Percentiles rank a stretch among this genome's conserved stretches.
phyloP scores from a whole-genome alignment of 768 basidiomycete species.

The Trametes meyenii region DNA sequence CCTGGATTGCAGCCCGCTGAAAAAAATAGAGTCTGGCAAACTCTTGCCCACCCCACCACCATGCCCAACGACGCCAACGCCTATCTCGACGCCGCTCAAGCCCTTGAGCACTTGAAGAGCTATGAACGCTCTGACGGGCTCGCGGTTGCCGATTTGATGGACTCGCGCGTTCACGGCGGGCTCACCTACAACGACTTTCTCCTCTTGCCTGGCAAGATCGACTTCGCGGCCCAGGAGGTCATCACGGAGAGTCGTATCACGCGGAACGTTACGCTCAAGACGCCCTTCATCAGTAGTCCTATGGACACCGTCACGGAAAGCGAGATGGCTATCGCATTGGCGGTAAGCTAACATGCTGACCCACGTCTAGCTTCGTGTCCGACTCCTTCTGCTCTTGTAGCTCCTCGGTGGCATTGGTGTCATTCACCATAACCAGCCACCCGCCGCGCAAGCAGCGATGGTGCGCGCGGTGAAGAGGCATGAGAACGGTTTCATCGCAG shows the following conservation, averaged over 20 bases:
- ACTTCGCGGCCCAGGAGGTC: slow-evolving; percentile 85
- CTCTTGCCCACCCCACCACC: slow-evolving; percentile 28
- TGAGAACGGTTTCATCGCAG: slow-evolving; percentile 98
- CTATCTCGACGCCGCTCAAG: slow-evolving; percentile 69
- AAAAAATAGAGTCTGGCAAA: slow-evolving; percentile 22
- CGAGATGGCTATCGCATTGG: slow-evolving; percentile 91
- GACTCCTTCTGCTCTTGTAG: slow-evolving; percentile 42
- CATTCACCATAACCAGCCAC: slow-evolving; percentile 93
- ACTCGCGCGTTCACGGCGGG: slow-evolving; percentile 83
- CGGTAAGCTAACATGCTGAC: slow-evolving; percentile 54
- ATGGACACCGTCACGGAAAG: slow-evolving; percentile 99
- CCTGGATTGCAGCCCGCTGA: slow-evolving; percentile 5
- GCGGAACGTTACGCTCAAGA: slow-evolving; percentile 88
- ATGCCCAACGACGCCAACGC: slow-evolving; percentile 31
- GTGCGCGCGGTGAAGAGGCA: slow-evolving; percentile 97
- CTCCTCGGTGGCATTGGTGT: slow-evolving; percentile 97
- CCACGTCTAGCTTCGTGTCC: slow-evolving; percentile 21
- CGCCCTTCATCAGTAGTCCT: slow-evolving; percentile 95
- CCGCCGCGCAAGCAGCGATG: slow-evolving; percentile 92
- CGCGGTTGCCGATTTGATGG: slow-evolving; percentile 82
- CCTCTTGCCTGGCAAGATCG: slow-evolving; percentile 91
- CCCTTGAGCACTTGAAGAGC: slow-evolving; percentile 71
- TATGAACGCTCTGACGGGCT: slow-evolving; percentile 84
- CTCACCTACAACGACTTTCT: slow-evolving; percentile 99
- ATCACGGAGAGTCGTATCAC: slow-evolving; percentile 85